Evolutionary conservation across 2,329 filamentous ascomycete species (phyloP), one percentile per base, ranked within the genome.

Genomic region (Escovopsis sp.): DNA sequence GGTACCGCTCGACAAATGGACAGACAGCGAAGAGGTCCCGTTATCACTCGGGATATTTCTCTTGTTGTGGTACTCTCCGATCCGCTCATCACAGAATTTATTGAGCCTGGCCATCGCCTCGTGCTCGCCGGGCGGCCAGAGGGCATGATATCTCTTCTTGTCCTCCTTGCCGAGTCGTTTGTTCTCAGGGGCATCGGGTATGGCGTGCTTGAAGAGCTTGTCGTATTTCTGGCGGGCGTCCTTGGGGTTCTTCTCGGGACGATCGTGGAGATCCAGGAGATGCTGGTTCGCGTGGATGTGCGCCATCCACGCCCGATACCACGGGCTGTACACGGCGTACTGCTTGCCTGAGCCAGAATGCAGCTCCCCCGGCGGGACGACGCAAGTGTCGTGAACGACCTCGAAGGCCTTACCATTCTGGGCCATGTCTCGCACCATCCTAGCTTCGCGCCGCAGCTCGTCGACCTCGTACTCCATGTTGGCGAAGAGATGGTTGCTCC

Each of bases 401-500:
- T 79, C 71, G 49, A 93, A 78, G 2, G 72, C 68, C 37, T 89
- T 74, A 0, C 74, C 79, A 11, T 71, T 72, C 13, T 76, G 68
- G 1, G 80, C 61, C 45, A 81, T 74, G 34, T 68, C 58, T 25
- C 65, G 70, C 1, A 84, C 70, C 52, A 94, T 61, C 25, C 66
- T 67, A 1, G 78, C 76, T 52, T 95, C 88, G 6, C 87, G 70
- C 35, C 87, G 69, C 44, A 94, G 61, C 61, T 94, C 88, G 54
- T 95, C 88, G 0, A 93, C 85, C 57, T 94, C 88, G 53, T 94
- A 94, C 57, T 94, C 87, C 43, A 87, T 76, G 54, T 94, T 94
- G 38, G 82, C 78, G 52, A 78, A 93, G 2, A 94, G 49, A 52
- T 91, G 82, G 39, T 70, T 79, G 1, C 76, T 81, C 0, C 74